Evolutionary conservation across 441 rosid genomes (phyloP), one percentile per base, ranked within the genome.

Genomic region (Bocquillonia castaneifolia): DNA sequence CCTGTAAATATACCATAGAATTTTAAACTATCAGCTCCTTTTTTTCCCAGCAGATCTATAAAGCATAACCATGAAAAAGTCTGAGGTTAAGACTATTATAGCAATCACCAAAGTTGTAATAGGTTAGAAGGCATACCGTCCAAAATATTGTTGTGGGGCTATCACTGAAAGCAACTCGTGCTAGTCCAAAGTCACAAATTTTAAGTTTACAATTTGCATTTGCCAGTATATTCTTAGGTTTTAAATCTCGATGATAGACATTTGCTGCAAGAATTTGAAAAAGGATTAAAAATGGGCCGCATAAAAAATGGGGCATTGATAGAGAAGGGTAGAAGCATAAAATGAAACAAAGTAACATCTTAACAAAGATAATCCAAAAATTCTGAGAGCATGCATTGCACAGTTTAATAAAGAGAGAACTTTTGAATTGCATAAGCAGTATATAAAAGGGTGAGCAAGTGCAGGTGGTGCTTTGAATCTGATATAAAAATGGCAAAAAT

Each of bases 161-260:
- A 76, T 92, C 99, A 73, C 74, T 88, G 75, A 95, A 92, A 44
- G 99, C 84, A 65, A 92, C 99, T 81, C 97, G 81, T 64, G 98
- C 99, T 64, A 95, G 67, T 36, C 98, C 98, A 81, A 95, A 95
- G 83, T 95, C 98, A 60, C 98, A 95, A 6, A 95, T 85, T 85
- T 95, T 95, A 72, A 95, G 90, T 67, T 95, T 95, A 79, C 99
- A 95, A 74, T 92, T 88, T n/a, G 98, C 98, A 85, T 92, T 95
- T 42, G 99, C 99, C 77, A 95, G 67, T 64, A 95, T 92, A 73
- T 95, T 95, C 84, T 92, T 90, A 12, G 99, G 99, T 79, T 95
- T 92, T 70, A 95, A 87, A 81, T 95, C 99, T 44, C 99, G 89
- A 78, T 92, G 99, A 78, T 85, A 95, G 47, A 95, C 98, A 76